Base-by-base conservation (phyloP, 1,284 basidiomycete species). In the Dichomitus squalens region DNA sequence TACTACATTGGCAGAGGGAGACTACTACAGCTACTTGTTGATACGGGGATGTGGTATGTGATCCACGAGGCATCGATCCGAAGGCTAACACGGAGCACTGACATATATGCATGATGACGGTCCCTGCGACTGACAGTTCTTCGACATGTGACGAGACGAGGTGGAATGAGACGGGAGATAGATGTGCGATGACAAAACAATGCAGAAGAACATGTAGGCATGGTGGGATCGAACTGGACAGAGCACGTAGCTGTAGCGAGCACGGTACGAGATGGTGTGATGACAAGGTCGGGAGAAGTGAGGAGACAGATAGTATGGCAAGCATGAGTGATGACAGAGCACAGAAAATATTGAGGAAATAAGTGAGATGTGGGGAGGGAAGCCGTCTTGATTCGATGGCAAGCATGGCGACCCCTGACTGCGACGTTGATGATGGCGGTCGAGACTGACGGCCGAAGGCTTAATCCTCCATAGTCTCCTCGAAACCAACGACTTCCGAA, bases 391-490 rank as follows among this genome's bases (percentile, higher is more conserved):
- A n/a, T n/a, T n/a, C 38, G 29, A 55, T 53, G 39, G 40, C n/a
- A 40, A 11, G 40, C 31, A 49, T 46, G 49, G 33, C 35, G 47
- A 50, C 64, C 68, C 64, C 16, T n/a, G 49, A 38, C 18, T 16
- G 25, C 23, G 25, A 8, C 29, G 14, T 16, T 16, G 29, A 44
- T 4, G n/a, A 18, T 21, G 38, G 18, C 18, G n/a, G n/a, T n/a
- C n/a, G n/a, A n/a, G n/a, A n/a, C n/a, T n/a, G n/a, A n/a, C 18
- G 29, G 44, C 43, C 29, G 7, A 39, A 31, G 23, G 50, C 49
- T 39, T 50, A 87, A 62, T 77, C 73, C 68, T 86, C 79, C 67
- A 79, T 80, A 46, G 87, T 85, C 50, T 78, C 84, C 36, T 77
- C 76, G 57, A 90, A 84, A 4, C 76, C 70, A 38, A 73, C 64